These are phyloP conservation scores for Phytophthora aleatoria DNA, from an alignment of 352 stramenopile species.

Conservation along the genomic window DNA sequence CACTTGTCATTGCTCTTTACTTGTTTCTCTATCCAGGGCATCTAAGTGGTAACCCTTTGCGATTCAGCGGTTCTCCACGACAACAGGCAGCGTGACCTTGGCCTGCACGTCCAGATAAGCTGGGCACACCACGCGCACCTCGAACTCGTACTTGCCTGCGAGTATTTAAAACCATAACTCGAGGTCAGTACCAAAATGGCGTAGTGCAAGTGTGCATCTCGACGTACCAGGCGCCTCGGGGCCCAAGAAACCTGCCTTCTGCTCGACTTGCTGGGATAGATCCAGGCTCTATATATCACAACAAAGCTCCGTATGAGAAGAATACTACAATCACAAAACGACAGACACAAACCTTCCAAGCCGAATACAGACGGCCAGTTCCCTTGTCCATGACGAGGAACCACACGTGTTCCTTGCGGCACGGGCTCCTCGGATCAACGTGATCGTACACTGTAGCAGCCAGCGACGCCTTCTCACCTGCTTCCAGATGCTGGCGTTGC, in stretches of 20 bases:
- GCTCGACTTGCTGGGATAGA: constrained; percentile 49
- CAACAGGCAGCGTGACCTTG: constrained; percentile 38
- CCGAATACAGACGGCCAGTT: constrained; percentile 59
- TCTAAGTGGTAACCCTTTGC: not conserved
- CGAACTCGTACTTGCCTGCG: constrained; percentile 73
- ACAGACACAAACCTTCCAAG: constrained; percentile 57
- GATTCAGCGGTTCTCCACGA: constrained; percentile 41
- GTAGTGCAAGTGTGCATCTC: not conserved
- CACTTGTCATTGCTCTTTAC: not conserved
- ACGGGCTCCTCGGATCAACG: constrained; percentile 65
- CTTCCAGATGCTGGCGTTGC: constrained; percentile 52
- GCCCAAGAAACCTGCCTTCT: constrained; percentile 69
- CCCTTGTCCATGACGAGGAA: constrained; percentile 70
- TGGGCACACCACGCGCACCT: constrained; percentile 71
- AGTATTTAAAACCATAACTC: constrained; percentile 4
- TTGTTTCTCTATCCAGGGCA: not conserved
- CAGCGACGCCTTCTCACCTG: constrained; percentile 46
- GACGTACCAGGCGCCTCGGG: constrained; percentile 56
- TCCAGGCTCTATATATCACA: constrained; percentile 48
- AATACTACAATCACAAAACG: not conserved
- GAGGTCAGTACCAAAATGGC: not conserved
- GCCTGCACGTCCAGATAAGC: constrained; percentile 68
- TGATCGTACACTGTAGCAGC: constrained; percentile 76
- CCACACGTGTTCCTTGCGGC: constrained; percentile 80
- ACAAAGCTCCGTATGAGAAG: constrained; percentile 3